phyloP scores from a whole-genome alignment of 805 yeast genomes.

The Starmerella lactis-condensi region DNA sequence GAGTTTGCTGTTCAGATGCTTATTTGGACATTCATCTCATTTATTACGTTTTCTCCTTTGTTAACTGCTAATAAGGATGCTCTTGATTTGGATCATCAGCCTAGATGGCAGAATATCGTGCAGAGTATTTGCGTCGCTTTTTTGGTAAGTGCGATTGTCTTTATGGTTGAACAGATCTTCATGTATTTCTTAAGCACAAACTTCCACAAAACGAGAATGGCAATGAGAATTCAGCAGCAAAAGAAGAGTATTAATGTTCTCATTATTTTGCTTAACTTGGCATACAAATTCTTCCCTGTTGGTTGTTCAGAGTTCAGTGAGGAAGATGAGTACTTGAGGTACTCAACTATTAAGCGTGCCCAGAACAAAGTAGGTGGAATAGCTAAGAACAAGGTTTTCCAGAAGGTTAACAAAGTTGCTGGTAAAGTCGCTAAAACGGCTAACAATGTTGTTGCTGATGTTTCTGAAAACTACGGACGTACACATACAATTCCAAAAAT shows the following conservation, averaged over 20 bases:
- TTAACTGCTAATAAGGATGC: slow-evolving; percentile 19
- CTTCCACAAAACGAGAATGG: slow-evolving; percentile 26
- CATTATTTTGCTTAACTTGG: slow-evolving; percentile 19
- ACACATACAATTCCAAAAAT: slow-evolving; percentile 9
- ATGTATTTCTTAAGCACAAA: slow-evolving; percentile 25
- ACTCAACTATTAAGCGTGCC: slow-evolving; percentile 15
- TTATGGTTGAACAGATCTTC: slow-evolving; percentile 23
- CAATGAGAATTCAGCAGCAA: slow-evolving; percentile 23
- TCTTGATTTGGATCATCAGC: slow-evolving; percentile 10
- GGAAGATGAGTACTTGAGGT: slow-evolving; percentile 21
- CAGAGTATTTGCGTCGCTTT: slow-evolving; percentile 24
- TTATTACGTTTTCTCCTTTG: slow-evolving; percentile 24
- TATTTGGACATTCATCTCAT: slow-evolving; percentile 22
- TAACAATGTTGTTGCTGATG: slow-evolving; percentile 12
- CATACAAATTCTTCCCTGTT: slow-evolving; percentile 23
- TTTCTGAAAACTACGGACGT: slow-evolving; percentile 10
- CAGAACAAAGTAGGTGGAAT: slow-evolving; percentile 5
- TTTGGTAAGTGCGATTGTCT: slow-evolving; percentile 23
- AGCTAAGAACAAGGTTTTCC: slow-evolving; percentile 9
- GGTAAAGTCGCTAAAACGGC: slow-evolving; percentile 18
- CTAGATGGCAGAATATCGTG: slow-evolving; percentile 23
- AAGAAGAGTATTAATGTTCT: slow-evolving; percentile 21
- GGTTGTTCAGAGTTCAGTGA: slow-evolving; percentile 22
- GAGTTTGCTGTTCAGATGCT: slow-evolving; percentile 22
- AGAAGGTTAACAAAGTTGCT: slow-evolving; percentile 17